Evolutionary conservation across 2,329 filamentous ascomycete genomes (phyloP).

Genomic region (Aspergillus quadricinctus): DNA sequence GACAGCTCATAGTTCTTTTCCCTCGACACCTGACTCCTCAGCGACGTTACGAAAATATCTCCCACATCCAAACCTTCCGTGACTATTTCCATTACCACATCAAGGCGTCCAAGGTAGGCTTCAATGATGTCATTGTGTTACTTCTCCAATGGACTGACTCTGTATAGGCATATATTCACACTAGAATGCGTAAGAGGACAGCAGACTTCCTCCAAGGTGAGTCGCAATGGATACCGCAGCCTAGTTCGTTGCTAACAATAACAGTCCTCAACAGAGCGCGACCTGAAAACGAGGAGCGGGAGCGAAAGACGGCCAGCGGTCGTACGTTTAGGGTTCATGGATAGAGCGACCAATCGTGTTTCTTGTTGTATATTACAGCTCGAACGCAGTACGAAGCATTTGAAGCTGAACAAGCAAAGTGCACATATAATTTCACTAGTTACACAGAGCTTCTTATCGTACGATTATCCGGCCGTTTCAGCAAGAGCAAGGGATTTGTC

Average conservation of each 20-base stretch:
- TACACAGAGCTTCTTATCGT: neutral
- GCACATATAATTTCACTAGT: constrained; percentile 10
- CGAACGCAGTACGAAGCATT: constrained; percentile 9
- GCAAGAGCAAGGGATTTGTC: neutral
- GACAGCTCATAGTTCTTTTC: constrained; percentile 68
- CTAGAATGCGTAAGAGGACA: constrained; percentile 93
- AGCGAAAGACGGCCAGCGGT: constrained; percentile 95
- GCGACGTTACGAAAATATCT: constrained; percentile 90
- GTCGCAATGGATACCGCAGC: constrained; percentile 17
- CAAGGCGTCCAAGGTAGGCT: constrained; percentile 81
- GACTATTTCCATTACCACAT: constrained; percentile 99
- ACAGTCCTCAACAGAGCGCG: constrained; percentile 90
- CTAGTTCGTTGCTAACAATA: constrained; percentile 30
- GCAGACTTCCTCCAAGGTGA: constrained; percentile 96
- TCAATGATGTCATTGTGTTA: neutral
- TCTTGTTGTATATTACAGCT: constrained; percentile 21
- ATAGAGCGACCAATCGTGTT: constrained; percentile 21
- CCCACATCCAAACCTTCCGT: constrained; percentile 98
- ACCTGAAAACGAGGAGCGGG: constrained; percentile 93
- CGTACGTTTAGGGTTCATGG: constrained; percentile 74
- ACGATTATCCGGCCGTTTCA: neutral
- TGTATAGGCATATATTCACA: constrained; percentile 88
- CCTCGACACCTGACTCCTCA: constrained; percentile 88
- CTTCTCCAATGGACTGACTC: constrained; percentile 4
- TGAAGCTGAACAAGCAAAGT: constrained; percentile 6